Evolutionary conservation across 2,329 filamentous ascomycete species (phyloP).

Genomic region (Monosporascus ibericus): DNA sequence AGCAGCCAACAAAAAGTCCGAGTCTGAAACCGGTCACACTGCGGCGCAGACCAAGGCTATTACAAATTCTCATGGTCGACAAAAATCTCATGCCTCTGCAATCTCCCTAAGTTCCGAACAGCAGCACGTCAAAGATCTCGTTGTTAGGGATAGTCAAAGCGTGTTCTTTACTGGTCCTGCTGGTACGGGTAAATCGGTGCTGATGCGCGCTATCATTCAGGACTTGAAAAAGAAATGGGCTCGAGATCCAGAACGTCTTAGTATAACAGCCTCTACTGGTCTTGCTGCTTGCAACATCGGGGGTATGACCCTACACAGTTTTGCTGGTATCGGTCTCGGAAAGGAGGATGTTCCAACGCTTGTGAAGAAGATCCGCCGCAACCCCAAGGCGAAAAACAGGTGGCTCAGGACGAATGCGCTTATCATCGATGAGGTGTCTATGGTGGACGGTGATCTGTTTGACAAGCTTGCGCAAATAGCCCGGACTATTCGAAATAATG

Average conservation of each 20-base stretch:
- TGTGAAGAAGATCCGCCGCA: slow-evolving; percentile 84
- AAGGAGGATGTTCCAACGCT: slow-evolving; percentile 78
- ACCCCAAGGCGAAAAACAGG: slow-evolving; percentile 78
- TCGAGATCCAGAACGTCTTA: slow-evolving; percentile 75
- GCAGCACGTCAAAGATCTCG: slow-evolving; percentile 72
- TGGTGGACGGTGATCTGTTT: slow-evolving; percentile 96
- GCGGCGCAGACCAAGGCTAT: slow-evolving; percentile 43
- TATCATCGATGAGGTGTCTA: slow-evolving; percentile 92
- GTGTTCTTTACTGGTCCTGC: slow-evolving; percentile 98
- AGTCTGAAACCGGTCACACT: slow-evolving; percentile 32
- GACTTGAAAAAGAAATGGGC: slow-evolving; percentile 71
- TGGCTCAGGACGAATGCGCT: slow-evolving; percentile 87
- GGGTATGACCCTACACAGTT: slow-evolving; percentile 92
- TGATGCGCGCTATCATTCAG: slow-evolving; percentile 86
- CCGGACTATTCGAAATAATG: slow-evolving; percentile 80
- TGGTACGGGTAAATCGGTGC: slow-evolving; percentile 92
- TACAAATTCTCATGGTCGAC: slow-evolving; percentile 22
- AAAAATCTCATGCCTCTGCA: slow-evolving; percentile 36
- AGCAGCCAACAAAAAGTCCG: slow-evolving; percentile 49
- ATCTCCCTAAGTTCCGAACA: slow-evolving; percentile 84
- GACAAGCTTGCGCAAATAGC: slow-evolving; percentile 92
- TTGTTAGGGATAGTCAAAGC: slow-evolving; percentile 73
- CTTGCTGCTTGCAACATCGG: slow-evolving; percentile 95
- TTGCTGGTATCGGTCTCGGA: slow-evolving; percentile 88
- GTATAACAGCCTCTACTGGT: slow-evolving; percentile 92